Evolutionary conservation across 345 rosid species (phyloP).

Genomic region (Citrus sp.): DNA sequence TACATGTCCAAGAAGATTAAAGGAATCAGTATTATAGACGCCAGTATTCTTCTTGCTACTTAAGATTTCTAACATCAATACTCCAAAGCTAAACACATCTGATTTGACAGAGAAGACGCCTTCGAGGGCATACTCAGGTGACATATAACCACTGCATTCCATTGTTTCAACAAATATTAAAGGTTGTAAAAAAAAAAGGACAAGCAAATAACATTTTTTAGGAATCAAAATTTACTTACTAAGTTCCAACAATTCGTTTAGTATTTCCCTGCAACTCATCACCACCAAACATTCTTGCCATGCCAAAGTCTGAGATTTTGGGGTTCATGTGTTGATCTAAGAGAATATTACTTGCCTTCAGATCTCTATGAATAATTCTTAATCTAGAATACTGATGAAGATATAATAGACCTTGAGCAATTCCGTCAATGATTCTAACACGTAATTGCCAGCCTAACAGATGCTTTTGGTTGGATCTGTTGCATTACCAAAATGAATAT

Average conservation of each 20-base stretch:
- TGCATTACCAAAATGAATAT: not conserved
- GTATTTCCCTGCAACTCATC: slow-evolving; percentile 40
- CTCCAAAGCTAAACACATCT: slow-evolving; percentile 10
- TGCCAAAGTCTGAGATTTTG: slow-evolving; percentile 51
- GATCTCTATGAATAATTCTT: slow-evolving; percentile 29
- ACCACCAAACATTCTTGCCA: slow-evolving; percentile 49
- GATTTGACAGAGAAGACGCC: slow-evolving; percentile 9
- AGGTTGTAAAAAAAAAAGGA: not conserved
- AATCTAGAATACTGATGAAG: slow-evolving; percentile 32
- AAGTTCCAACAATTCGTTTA: slow-evolving; percentile 38
- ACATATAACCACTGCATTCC: slow-evolving; percentile 38
- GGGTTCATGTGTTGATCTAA: slow-evolving; percentile 44
- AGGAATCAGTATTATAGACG: slow-evolving; percentile 25
- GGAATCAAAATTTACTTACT: slow-evolving; percentile 27
- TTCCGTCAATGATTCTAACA: slow-evolving; percentile 22
- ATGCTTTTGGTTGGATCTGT: slow-evolving; percentile 8
- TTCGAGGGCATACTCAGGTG: slow-evolving; percentile 26
- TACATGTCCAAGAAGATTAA: slow-evolving; percentile 25
- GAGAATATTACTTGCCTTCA: slow-evolving; percentile 38
- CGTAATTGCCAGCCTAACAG: slow-evolving; percentile 19
- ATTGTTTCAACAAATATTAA: not conserved
- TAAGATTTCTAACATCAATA: slow-evolving; percentile 33
- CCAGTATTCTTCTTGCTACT: slow-evolving; percentile 47
- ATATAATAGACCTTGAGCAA: slow-evolving; percentile 40
- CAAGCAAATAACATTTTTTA: not conserved